Conservation (phyloP, 1,284 basidiomycete genomes). For the Pterulicium gracile region DNA sequence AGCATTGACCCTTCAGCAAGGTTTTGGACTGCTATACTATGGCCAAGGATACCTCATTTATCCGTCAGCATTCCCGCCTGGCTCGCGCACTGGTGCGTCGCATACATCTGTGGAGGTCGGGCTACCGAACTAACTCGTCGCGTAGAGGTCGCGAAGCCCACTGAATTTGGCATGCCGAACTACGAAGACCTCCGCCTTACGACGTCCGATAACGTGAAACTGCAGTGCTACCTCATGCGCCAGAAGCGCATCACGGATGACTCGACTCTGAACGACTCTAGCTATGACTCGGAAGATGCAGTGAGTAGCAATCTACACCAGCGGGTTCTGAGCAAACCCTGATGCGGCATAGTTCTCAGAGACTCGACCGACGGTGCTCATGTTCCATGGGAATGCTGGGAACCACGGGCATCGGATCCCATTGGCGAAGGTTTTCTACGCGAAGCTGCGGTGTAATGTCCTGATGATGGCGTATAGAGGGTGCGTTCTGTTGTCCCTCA, state of each 20-base stretch:
- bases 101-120: background rate
- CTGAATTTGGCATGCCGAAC: constrained; percentile 55
- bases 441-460: constrained; percentile 80
- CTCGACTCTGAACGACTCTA: background rate
- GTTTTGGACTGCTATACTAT: constrained; percentile 62
- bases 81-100: constrained; percentile 61
- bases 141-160: constrained; percentile 62
- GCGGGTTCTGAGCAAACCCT: background rate
- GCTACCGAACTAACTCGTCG: background rate
- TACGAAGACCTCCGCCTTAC: constrained; percentile 67
- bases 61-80: constrained; percentile 77
- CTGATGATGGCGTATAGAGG: constrained; percentile 85
- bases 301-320: constrained; percentile 7
- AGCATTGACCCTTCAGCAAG: background rate
- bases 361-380: constrained; percentile 71
- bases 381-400: constrained; percentile 88
- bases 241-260: constrained; percentile 16
- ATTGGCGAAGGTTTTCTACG: constrained; percentile 77
- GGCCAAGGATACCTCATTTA: constrained; percentile 86
- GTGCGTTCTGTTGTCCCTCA: constrained; percentile 24
- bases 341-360: constrained; percentile 44
- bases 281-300: constrained; percentile 19
- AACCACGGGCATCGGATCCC: constrained; percentile 84
- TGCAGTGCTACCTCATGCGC: constrained; percentile 53
- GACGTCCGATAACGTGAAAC: constrained; percentile 47